Evolutionary conservation across 164 flowering plant species (phyloP).

Genomic region (Magnolia officinalis): DNA sequence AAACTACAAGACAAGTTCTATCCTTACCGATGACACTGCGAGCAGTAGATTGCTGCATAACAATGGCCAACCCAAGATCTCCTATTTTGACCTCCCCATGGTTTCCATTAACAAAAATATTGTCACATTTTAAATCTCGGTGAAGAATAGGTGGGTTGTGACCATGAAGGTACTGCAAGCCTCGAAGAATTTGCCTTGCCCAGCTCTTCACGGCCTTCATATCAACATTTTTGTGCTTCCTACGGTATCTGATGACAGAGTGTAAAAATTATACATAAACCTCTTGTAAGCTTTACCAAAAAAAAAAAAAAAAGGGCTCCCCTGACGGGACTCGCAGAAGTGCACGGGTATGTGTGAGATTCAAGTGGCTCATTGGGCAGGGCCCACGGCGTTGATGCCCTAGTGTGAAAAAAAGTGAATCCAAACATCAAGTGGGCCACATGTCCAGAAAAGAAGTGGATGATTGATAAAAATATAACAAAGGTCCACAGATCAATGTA

Average conservation of each 20-base stretch:
- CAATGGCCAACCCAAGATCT: constrained; percentile 72
- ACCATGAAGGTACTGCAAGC: constrained; percentile 59
- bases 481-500: neutral
- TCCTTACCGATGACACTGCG: constrained; percentile 61
- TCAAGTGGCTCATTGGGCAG: neutral
- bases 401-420: neutral
- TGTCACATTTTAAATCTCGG: constrained; percentile 72
- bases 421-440: neutral
- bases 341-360: no score
- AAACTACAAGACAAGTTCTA: constrained; percentile 2
- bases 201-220: constrained; percentile 75
- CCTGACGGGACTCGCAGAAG: neutral
- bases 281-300: neutral
- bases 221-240: constrained; percentile 61
- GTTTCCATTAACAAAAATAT: constrained; percentile 72
- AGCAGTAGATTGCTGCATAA: constrained; percentile 69
- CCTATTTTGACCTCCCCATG: constrained; percentile 79
- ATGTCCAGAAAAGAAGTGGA: neutral
- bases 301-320: neutral
- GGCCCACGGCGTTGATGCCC: neutral
- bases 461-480: neutral
- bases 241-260: constrained; percentile 49
- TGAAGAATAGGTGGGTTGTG: constrained; percentile 67
- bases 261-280: neutral
- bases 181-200: constrained; percentile 74